Conservation (phyloP, 1,284 basidiomycete genomes). For the Quambalaria eucalypti region DNA sequence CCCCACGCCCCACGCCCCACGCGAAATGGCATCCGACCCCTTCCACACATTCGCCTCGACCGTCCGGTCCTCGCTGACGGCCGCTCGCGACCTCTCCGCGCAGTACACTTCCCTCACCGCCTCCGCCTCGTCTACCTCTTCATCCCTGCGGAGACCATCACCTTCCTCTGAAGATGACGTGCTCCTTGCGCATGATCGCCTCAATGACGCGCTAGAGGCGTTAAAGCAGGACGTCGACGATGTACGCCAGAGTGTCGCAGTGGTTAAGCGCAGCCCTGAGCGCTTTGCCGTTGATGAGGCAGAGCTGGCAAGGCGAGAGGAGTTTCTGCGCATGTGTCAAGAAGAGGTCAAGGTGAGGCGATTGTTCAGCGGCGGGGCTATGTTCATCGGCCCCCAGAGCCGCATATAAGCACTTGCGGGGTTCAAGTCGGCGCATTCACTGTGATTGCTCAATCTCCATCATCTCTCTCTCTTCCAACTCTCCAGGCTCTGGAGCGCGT, state of each 20-base stretch:
- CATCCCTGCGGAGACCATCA: too few relatives aligned
- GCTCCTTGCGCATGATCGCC: conserved; percentile 19
- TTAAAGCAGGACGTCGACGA: conserved; percentile 37
- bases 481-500: background rate
- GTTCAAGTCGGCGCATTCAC: background rate
- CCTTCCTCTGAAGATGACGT: background rate
- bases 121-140: conserved; percentile 1
- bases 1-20: background rate
- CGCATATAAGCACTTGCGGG: background rate
- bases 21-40: conserved; percentile 36
- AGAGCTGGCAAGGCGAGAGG: conserved; percentile 24
- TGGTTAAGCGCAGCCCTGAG: conserved; percentile 35
- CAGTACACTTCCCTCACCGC: conserved; percentile 16
- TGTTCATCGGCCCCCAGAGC: background rate
- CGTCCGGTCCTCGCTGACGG: conserved; percentile 25
- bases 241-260: conserved; percentile 33
- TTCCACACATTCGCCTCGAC: conserved; percentile 42
- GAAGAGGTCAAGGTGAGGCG: conserved; percentile 19
- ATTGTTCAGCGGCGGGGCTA: background rate
- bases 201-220: conserved; percentile 26
- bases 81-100: conserved; percentile 19
- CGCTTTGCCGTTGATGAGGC: conserved; percentile 29
- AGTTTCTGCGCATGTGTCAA: conserved; percentile 29
- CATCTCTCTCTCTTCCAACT: background rate
- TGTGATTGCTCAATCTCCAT: background rate